Base-by-base conservation (phyloP, 345 rosid genomes). In the Crucihimalaya himalaica region DNA sequence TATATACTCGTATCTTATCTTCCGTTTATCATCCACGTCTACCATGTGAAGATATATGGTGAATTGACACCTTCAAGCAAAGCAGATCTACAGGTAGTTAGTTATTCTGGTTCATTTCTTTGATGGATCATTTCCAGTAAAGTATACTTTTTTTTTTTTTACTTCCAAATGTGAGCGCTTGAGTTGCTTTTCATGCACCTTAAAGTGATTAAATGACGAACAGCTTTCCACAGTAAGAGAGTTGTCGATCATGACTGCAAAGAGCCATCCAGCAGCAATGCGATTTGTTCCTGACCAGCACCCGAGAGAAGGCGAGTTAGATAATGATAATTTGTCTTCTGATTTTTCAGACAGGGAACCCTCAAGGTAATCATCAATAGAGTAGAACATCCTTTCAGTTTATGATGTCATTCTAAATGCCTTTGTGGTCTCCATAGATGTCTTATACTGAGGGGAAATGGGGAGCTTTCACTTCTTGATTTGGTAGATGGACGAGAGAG, bases 141-240 rank as follows among this genome's bases (percentile, higher is more conserved):
- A 42, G 4, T 60, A 34, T 32, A 48, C 4, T n/a, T 56, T 20
- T 63, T 66, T n/a, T 59, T 27, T 27, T 35, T 35, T 10, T 37
- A 16, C 25, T 75, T 73, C 18, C 60, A 35, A 40, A 62, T 76
- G 71, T 3, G 21, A 63, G 60, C n/a, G 45, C 45, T 70, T 56
- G 76, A 75, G 78, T 79, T 82, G 69, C 81, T 77, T 77, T 83
- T 80, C 84, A 84, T 88, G 77, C 82, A 79, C 87, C 87, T 85
- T 87, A 82, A 94, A 95, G 96, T 95, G 92, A 92, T 92, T 82
- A 95, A 87, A 90, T 95, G 99, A 92, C 98, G 83, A 92, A 95
- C 97, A 95, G 99, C 98, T 95, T 88, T 95, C 98, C 88, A 92
- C 98, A 92, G 99, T 95, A 84, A 91, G 99, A 76, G 99, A 95